phyloP scores from a whole-genome alignment of 257 asterid species.

The Scutellaria baicalensis region DNA sequence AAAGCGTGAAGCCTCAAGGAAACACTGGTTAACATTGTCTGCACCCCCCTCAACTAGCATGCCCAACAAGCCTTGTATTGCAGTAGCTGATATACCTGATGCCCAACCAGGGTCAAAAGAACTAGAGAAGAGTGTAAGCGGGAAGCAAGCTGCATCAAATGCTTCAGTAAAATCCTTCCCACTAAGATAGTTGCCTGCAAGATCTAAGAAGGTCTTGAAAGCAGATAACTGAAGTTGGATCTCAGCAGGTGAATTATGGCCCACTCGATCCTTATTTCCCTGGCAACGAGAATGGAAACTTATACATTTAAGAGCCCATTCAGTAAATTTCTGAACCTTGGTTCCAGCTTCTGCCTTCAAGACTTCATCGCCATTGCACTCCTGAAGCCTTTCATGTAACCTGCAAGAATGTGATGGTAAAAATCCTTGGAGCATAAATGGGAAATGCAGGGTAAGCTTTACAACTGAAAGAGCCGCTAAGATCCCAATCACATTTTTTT shows the following conservation, averaged over 20 bases:
- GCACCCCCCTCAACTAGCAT: slow-evolving; percentile 99
- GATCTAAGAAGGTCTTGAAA: slow-evolving; percentile 90
- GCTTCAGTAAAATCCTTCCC: slow-evolving; percentile 99
- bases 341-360: slow-evolving; percentile 99
- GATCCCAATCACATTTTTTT: background rate
- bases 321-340: slow-evolving; percentile 95
- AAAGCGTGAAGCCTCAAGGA: slow-evolving; percentile 97
- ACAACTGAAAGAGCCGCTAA: slow-evolving; percentile 5
- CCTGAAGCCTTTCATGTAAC: slow-evolving; percentile 91
- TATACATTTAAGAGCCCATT: slow-evolving; percentile 98
- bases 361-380: slow-evolving; percentile 92
- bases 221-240: slow-evolving; percentile 87
- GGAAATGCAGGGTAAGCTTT: background rate
- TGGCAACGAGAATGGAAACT: slow-evolving; percentile 98
- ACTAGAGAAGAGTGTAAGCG: slow-evolving; percentile 93
- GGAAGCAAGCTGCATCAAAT: slow-evolving; percentile 99
- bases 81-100: slow-evolving; percentile 90
- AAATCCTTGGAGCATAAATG: slow-evolving; percentile 5
- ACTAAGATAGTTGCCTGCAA: slow-evolving; percentile 81
- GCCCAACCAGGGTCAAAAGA: slow-evolving; percentile 99
- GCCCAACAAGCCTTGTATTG: slow-evolving; percentile 84
- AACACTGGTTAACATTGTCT: slow-evolving; percentile 95
- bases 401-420: slow-evolving; percentile 32
- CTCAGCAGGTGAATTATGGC: slow-evolving; percentile 65
- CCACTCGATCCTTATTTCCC: slow-evolving; percentile 71